Conservation (phyloP, 2,329 filamentous ascomycete species). For the Ceratocystis destructans region DNA sequence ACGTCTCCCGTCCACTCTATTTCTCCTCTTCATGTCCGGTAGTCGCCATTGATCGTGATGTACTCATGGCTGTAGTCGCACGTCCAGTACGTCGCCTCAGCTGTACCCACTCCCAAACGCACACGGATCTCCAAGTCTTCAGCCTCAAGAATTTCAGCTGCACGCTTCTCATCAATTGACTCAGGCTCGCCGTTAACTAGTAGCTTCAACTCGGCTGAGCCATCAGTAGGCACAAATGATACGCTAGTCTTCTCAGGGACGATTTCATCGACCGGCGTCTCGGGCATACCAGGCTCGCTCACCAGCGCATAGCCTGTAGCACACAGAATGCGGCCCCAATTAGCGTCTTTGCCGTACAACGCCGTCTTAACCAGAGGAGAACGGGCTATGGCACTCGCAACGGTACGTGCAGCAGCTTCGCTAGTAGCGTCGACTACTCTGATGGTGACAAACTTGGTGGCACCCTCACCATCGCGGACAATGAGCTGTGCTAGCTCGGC, state of each 20-base stretch:
- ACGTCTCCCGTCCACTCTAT: neutral
- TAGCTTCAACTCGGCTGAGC: conserved; percentile 61
- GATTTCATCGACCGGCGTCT: conserved; percentile 49
- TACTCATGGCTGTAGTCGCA: conserved; percentile 81
- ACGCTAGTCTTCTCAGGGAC: conserved; percentile 59
- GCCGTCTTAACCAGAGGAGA: conserved; percentile 95
- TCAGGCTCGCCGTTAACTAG: conserved; percentile 70
- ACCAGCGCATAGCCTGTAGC: conserved; percentile 71
- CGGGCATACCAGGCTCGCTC: conserved; percentile 42
- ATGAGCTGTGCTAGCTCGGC: conserved; percentile 80
- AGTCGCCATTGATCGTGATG: conserved; percentile 55
- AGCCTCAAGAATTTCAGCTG: conserved; percentile 61
- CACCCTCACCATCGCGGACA: conserved; percentile 90
- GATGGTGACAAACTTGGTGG: conserved; percentile 95
- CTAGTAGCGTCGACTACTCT: conserved; percentile 60
- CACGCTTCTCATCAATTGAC: conserved; percentile 60
- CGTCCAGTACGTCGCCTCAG: conserved; percentile 66
- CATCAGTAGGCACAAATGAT: conserved; percentile 64
- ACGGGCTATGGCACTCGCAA: conserved; percentile 77
- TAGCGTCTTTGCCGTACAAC: conserved; percentile 90
- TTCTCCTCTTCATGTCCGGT: conserved; percentile 39
- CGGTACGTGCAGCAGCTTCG: conserved; percentile 57
- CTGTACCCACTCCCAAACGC: conserved; percentile 51
- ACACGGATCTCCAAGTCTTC: conserved; percentile 72
- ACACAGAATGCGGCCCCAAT: conserved; percentile 95